Evolutionary conservation across 179 eudicot genomes (phyloP).

Genomic region (Silene noctiflora): DNA sequence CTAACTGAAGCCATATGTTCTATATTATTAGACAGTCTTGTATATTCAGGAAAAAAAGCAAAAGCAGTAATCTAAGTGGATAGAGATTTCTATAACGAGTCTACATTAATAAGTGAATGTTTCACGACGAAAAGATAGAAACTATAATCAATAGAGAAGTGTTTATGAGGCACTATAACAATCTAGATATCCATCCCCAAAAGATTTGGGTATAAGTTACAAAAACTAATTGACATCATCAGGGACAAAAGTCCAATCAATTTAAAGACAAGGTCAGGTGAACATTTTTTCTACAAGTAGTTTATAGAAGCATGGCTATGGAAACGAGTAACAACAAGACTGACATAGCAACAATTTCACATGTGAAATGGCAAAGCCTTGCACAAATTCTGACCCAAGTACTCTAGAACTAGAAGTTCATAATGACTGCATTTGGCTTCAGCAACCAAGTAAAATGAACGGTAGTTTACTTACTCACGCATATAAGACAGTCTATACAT

Average conservation of each 20-base stretch:
- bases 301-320: neutral
- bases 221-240: neutral
- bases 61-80: neutral
- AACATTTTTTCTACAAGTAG: neutral
- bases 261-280: neutral
- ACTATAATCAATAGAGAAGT: neutral
- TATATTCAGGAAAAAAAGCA: neutral
- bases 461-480: neutral
- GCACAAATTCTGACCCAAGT: neutral
- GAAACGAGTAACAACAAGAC: no score
- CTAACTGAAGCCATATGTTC: neutral
- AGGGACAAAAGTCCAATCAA: neutral
- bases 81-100: slow-evolving; percentile 3
- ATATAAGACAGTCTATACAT: neutral
- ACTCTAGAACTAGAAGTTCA: neutral
- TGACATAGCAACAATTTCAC: neutral
- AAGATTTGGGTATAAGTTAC: neutral
- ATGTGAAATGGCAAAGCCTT: neutral
- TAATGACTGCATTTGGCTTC: neutral
- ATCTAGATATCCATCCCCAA: neutral
- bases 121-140: neutral
- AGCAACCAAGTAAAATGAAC: neutral
- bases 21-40: neutral
- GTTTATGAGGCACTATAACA: neutral
- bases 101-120: neutral